Evolutionary conservation across 1,139 yeast genomes (phyloP), one percentile per base, ranked within the genome.

Genomic region (Candida sanyaensis): DNA sequence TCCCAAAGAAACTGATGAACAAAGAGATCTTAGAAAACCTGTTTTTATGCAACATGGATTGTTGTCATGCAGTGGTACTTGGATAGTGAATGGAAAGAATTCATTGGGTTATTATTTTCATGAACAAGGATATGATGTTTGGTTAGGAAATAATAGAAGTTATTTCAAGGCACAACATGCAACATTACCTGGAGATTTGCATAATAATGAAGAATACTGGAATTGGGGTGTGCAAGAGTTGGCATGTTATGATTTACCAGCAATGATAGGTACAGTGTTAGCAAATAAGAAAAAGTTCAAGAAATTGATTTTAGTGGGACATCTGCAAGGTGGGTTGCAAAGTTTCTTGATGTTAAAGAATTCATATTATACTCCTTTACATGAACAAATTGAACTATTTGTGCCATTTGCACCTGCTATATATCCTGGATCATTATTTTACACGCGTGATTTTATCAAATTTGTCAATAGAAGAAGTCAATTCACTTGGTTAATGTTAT

Each of bases 291-390:
- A 80, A 2, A 61, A 69, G 33, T 73, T 71, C 41, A 60, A 67
- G 6, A 81, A 85, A 57, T 61, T 91, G 12, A 75, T 86, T 1
- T 66, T 92, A 28, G 76, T 86, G 9, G 92, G 92, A 0, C 99
- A 93, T 61, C 89, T 96, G 24, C 99, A 93, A 66, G 98, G 98
- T 1, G 90, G 97, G 3, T 81, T 97, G 0, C 96, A 92, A 64
- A 77, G 86, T 1, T 86, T 90, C 50, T 68, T 88, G 41, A 78
- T 82, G 63, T 74, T 80, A 47, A 65, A 69, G 42, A 72, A 72
- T 51, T 63, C 61, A n/a, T 58, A 68, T n/a, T 59, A 72, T 42
- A 45, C 45, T 6, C 56, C 57, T 1, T 46, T 62, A 37, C 81
- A 75, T 48, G 68, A 69, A 2, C 83, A 82, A 54, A 64, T 93